Evolutionary conservation across 805 yeast genomes (phyloP).

Genomic region (Pichia deserticola): DNA sequence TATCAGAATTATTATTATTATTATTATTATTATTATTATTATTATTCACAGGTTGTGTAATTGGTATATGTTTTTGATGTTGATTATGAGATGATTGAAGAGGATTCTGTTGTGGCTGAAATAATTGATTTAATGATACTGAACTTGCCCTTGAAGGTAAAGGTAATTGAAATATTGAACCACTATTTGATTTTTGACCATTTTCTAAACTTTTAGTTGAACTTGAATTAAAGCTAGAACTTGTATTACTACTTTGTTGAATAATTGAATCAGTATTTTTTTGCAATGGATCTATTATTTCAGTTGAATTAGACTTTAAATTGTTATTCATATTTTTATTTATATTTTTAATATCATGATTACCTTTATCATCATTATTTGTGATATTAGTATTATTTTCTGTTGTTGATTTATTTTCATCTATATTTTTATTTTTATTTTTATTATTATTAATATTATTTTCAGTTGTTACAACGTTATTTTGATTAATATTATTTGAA

Average conservation of each 20-base stretch:
- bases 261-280: too few species aligned
- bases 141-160: slow-evolving; percentile 1
- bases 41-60: too few species aligned
- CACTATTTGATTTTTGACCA: not conserved
- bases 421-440: too few species aligned
- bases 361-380: not conserved
- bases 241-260: too few species aligned
- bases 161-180: slow-evolving; percentile 15
- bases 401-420: not conserved
- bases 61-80: not conserved
- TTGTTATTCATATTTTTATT: too few species aligned
- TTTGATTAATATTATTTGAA: too few species aligned
- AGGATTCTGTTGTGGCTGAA: not conserved
- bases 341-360: not conserved
- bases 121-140: not conserved
- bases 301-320: too few species aligned
- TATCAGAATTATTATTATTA: not conserved
- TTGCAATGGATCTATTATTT: too few species aligned
- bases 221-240: not conserved
- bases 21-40: not conserved
- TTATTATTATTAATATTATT: too few species aligned
- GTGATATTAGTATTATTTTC: not conserved
- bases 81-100: not conserved
- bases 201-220: not conserved
- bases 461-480: too few species aligned